Evolutionary conservation across 73 alveolate species (phyloP).

Genomic region (Tetrahymena elliotti): DNA sequence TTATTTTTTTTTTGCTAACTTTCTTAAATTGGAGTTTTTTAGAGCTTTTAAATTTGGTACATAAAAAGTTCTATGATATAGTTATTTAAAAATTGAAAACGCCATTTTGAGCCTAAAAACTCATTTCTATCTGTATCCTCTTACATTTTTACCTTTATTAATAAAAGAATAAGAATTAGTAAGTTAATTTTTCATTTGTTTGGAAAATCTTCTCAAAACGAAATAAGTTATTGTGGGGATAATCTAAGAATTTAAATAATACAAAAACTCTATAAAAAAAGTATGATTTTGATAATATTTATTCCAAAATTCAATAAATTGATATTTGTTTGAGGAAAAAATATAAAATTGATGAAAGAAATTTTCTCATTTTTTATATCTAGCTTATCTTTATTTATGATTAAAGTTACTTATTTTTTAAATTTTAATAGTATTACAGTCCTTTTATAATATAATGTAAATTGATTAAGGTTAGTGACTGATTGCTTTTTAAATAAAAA

Average conservation of each 20-base stretch:
- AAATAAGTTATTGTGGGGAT: background rate
- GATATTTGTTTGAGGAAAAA: background rate
- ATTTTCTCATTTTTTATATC: background rate
- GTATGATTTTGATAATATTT: too few species aligned
- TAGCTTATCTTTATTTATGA: background rate
- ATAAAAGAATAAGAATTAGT: too few species aligned
- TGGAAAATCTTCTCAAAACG: background rate
- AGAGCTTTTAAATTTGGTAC: background rate
- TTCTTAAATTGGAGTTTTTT: background rate
- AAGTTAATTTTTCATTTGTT: background rate
- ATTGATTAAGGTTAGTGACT: background rate
- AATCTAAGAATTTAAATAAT: background rate
- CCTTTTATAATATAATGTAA: too few species aligned
- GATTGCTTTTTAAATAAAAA: background rate
- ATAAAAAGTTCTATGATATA: background rate
- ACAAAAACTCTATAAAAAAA: too few species aligned
- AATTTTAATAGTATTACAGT: too few species aligned
- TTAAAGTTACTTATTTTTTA: background rate
- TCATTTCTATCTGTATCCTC: background rate
- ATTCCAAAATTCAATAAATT: too few species aligned
- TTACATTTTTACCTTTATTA: background rate
- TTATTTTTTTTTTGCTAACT: background rate
- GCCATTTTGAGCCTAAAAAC: background rate
- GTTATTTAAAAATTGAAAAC: background rate
- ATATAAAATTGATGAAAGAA: background rate